Evolutionary conservation across 768 basidiomycete genomes (phyloP).

Genomic region (Trametes coccinea): DNA sequence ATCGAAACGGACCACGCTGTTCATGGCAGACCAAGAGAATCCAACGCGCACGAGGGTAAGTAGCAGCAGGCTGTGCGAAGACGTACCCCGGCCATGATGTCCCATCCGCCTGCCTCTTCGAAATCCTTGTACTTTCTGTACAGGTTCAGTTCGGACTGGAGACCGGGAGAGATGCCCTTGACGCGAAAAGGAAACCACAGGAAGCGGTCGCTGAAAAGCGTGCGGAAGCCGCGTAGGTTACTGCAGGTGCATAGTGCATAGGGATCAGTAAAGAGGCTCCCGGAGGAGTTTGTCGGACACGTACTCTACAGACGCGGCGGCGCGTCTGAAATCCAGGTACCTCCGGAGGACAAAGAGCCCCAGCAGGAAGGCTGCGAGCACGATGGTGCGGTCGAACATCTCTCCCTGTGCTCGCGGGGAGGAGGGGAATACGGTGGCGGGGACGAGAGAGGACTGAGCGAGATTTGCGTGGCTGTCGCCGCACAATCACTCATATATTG

Average conservation of each 20-base stretch:
- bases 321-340: conserved; percentile 19
- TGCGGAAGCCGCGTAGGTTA: conserved; percentile 21
- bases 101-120: conserved; percentile 20
- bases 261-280: background rate
- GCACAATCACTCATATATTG: too few species aligned
- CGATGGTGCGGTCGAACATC: conserved; percentile 13
- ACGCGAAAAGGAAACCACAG: conserved; percentile 23
- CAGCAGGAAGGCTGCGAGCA: conserved; percentile 14
- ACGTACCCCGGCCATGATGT: conserved; percentile 29
- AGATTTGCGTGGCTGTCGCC: too few species aligned
- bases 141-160: conserved; percentile 17
- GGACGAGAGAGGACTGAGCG: too few species aligned
- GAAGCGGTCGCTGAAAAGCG: conserved; percentile 18
- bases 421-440: too few species aligned
- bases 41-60: too few species aligned
- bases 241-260: background rate
- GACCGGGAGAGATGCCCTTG: conserved; percentile 23
- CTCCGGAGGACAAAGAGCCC: conserved; percentile 18
- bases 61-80: background rate
- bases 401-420: too few species aligned
- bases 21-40: too few species aligned
- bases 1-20: too few species aligned
- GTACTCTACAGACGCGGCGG: conserved; percentile 24
- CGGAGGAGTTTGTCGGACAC: background rate
- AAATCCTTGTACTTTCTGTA: conserved; percentile 27